Evolutionary conservation across 306 rosid species (phyloP), one percentile per base, ranked within the genome.

Genomic region (Malus sieversii): DNA sequence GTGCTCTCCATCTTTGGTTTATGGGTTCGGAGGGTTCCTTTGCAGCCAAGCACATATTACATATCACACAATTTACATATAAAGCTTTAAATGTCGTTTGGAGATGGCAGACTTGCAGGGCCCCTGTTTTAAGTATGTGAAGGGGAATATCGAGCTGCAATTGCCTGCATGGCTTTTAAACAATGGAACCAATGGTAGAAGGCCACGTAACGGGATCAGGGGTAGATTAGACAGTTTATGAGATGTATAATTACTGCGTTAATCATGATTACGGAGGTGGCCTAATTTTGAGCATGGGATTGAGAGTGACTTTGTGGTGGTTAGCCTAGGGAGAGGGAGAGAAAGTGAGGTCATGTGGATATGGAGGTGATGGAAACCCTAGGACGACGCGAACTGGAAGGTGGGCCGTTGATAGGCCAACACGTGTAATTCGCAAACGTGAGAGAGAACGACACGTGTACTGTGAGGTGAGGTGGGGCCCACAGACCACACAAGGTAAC

Each of bases 1-100:
- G 97, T 89, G 85, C 93, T 90, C 83, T 92, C 99, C 99, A 95
- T 95, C 27, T 44, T 30, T 60, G 29, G 69, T 33, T 19, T 0
- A 22, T 70, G 66, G 61, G 55, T 58, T 59, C 27, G 38, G 27
- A 74, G 75, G 77, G 79, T 76, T 76, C 59, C 12, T 58, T 40
- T 16, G 44, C 78, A 64, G 61, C 62, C 80, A 71, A 81, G 76
- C 68, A 22, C 83, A 75, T 75, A 78, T 45, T 45, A 60, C 76
- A 72, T 2, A 38, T 30, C 51, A 72, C 67, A 33, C 65, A 7
- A 32, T 18, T 46, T 18, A 7, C 22, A 63, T 71, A 30, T 32
- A 32, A 32, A 65, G 4, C 7, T 52, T 30, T n/a, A 72, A 71
- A 52, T 52, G 8, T 65, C 35, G 73, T 72, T 51, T 38, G 66